A percentile compares a stretch with the other conserved stretches of the same genome.
phyloP scores from a whole-genome alignment of 441 rosid species.

The Pelargonium citronellum region DNA sequence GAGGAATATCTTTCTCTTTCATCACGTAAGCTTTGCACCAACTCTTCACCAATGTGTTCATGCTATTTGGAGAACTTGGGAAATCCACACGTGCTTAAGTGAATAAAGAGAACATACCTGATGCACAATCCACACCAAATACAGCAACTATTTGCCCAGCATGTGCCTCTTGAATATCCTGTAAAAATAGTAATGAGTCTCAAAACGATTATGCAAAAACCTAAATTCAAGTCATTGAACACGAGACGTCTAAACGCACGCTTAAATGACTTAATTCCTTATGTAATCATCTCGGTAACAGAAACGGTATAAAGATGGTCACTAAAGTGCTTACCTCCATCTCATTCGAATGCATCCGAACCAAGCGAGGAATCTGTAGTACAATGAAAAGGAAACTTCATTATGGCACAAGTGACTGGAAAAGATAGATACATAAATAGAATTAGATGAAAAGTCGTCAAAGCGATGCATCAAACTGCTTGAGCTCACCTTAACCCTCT shows the following conservation, averaged over 20 bases:
- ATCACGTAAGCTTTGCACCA: background rate
- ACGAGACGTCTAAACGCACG: background rate
- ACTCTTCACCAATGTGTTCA: background rate
- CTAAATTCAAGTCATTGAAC: background rate
- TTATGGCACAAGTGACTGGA: background rate
- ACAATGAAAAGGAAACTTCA: constrained; percentile 23
- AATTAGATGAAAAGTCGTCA: background rate
- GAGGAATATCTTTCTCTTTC: background rate
- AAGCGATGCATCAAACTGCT: background rate
- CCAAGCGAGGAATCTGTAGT: constrained; percentile 84
- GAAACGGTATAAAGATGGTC: constrained; percentile 8
- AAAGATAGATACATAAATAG: background rate
- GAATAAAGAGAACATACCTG: constrained; percentile 40
- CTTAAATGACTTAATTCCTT: background rate
- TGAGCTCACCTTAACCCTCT: constrained; percentile 74
- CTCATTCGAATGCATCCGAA: constrained; percentile 93
- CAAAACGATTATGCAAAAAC: background rate
- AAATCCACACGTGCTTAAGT: background rate
- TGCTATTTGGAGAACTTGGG: constrained; percentile 5
- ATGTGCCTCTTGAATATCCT: constrained; percentile 98
- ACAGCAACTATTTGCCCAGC: constrained; percentile 99
- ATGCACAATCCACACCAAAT: constrained; percentile 95
- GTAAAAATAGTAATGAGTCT: constrained; percentile 10
- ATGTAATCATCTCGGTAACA: constrained; percentile 5
- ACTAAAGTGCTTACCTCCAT: constrained; percentile 63